Conservation (phyloP, 352 stramenopile genomes). For the Globisporangium cederbergense region DNA sequence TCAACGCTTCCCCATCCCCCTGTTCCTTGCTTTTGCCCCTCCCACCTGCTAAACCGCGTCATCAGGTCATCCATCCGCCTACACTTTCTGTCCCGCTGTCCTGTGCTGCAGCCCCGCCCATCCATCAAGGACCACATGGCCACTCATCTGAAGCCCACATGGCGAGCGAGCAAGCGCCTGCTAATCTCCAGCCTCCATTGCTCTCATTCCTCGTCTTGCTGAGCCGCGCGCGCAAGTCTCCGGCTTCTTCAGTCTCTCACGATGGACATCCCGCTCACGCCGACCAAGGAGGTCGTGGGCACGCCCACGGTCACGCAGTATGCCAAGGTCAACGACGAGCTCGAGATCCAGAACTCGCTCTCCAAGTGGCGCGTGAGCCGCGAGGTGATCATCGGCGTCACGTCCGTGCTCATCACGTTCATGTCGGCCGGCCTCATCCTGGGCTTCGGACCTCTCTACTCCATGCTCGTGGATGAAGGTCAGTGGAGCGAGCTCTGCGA, state of each 20-base stretch:
- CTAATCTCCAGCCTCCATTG: neutral
- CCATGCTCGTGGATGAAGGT: constrained; percentile 35
- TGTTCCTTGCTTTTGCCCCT: too few species aligned
- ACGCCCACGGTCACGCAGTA: constrained; percentile 14
- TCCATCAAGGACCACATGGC: neutral
- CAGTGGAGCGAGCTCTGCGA: constrained; percentile 45
- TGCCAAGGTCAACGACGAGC: constrained; percentile 12
- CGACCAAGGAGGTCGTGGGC: constrained; percentile 1
- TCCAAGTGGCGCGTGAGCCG: constrained; percentile 26
- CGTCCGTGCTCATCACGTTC: constrained; percentile 31
- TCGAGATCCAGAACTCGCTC: constrained; percentile 27
- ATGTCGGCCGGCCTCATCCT: constrained; percentile 44
- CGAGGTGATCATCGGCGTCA: constrained; percentile 23
- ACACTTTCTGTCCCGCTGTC: neutral
- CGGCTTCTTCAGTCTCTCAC: neutral
- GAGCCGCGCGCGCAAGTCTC: constrained; percentile 6
- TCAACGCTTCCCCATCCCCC: too few species aligned
- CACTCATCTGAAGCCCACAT: too few species aligned
- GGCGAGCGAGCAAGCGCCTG: neutral
- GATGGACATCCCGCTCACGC: constrained; percentile 13
- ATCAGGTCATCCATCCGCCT: neutral
- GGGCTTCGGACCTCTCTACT: constrained; percentile 50
- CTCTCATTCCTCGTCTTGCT: constrained; percentile 7
- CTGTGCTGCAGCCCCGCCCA: neutral
- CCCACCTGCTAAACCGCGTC: neutral